Percentiles rank a stretch among this genome's conserved stretches.
Conservation (phyloP, 2,329 filamentous ascomycete species). For the Paraconiothyrium sp. region DNA sequence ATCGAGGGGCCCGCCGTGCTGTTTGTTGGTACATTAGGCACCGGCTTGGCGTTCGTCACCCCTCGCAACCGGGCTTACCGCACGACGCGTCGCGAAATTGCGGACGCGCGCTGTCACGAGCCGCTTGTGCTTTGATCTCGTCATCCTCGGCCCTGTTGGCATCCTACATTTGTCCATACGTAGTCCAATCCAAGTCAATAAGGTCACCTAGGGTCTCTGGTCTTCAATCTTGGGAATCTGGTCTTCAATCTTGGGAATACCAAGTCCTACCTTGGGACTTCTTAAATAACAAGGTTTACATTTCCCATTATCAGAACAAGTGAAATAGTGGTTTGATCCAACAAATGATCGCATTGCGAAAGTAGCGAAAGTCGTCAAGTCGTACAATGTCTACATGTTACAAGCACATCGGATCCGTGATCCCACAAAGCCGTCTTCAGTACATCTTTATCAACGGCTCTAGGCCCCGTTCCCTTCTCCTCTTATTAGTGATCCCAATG, state of each 20-base stretch:
- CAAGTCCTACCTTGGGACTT: too few relatives aligned
- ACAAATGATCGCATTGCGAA: too few relatives aligned
- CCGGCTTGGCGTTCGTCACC: constrained; percentile 26
- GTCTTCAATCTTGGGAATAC: too few relatives aligned
- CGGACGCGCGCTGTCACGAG: constrained; percentile 11
- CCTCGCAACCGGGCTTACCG: constrained; percentile 16
- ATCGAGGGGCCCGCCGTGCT: constrained; percentile 7
- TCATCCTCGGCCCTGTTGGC: not conserved
- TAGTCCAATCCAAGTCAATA: not conserved
- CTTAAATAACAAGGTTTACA: too few relatives aligned
- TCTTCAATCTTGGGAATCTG: too few relatives aligned
- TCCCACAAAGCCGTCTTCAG: not conserved
- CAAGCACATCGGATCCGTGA: not conserved
- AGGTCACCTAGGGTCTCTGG: too few relatives aligned
- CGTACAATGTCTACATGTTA: too few relatives aligned
- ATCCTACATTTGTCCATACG: not conserved
- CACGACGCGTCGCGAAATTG: constrained; percentile 7
- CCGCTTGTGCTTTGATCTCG: not conserved
- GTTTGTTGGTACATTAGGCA: constrained; percentile 18
- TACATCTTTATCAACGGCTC: constrained; percentile 20
- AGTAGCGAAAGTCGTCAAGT: too few relatives aligned
- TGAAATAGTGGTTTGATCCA: too few relatives aligned
- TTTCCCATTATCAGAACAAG: too few relatives aligned
- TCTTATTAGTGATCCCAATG: constrained; percentile 64
- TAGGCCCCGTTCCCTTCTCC: constrained; percentile 59